Evolutionary conservation across 2,329 filamentous ascomycete genomes (phyloP).

Genomic region (Diaporthe sp.): DNA sequence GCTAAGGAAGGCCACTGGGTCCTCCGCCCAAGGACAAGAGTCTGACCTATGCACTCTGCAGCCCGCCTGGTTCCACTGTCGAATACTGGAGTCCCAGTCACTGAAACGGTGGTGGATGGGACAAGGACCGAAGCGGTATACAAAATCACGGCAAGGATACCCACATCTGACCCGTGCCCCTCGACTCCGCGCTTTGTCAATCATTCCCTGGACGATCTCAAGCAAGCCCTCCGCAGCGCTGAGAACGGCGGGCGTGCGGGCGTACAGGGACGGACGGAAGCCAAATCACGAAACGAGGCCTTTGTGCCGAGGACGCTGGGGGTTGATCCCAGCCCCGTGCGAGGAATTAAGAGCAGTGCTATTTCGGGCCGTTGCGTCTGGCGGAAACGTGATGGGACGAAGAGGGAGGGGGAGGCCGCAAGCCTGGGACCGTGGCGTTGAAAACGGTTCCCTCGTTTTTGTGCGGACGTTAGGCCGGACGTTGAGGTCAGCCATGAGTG

Average conservation of each 20-base stretch:
- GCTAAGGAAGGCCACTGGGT: conserved; percentile 1
- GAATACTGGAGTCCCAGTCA: conserved; percentile 6
- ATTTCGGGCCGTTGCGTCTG: conserved; percentile 31
- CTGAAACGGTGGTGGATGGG: conserved; percentile 9
- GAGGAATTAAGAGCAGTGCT: background rate
- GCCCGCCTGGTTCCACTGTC: conserved; percentile 11
- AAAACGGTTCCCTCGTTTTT: conserved; percentile 12
- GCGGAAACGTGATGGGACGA: background rate
- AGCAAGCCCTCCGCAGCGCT: conserved; percentile 18
- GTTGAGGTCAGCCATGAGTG: conserved; percentile 28
- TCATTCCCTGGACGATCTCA: conserved; percentile 3
- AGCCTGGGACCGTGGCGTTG: conserved; percentile 1
- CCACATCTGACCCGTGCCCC: conserved; percentile 18
- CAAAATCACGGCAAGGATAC: conserved; percentile 18
- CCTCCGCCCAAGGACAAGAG: background rate
- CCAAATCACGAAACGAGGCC: background rate
- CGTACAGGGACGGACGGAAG: background rate
- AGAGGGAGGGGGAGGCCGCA: background rate
- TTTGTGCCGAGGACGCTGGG: conserved; percentile 3
- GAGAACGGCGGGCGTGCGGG: conserved; percentile 6
- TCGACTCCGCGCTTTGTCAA: conserved; percentile 14
- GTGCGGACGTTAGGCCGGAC: conserved; percentile 28
- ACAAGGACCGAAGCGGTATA: conserved; percentile 9
- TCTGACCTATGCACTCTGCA: conserved; percentile 9
- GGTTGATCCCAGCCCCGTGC: background rate